These are phyloP conservation scores for Botryotinia narcissicola DNA, from an alignment of 2,329 filamentous ascomycete species.

Conservation along the genomic window DNA sequence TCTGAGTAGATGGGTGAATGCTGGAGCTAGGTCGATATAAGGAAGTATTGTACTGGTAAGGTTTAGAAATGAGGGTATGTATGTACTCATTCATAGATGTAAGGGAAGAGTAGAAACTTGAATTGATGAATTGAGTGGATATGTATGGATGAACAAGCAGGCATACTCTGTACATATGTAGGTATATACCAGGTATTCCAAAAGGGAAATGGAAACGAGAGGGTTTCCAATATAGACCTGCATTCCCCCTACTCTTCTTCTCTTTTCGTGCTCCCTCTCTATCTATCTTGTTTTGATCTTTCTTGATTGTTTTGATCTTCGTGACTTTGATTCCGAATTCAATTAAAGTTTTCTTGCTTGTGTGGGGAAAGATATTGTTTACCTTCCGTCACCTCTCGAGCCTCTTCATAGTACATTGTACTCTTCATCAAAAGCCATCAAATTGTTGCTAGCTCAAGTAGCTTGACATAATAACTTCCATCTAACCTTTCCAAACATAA, in stretches of 20 bases:
- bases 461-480: not conserved
- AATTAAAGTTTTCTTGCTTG: not conserved
- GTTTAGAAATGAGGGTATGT: not conserved
- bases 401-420: not conserved
- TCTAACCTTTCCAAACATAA: not conserved
- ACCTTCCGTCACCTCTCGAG: not conserved
- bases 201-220: not conserved
- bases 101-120: not conserved
- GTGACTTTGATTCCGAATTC: not conserved
- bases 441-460: not conserved
- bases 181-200: not conserved
- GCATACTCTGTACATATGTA: not conserved
- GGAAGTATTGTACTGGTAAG: not conserved
- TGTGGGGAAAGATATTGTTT: not conserved
- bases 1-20: not conserved
- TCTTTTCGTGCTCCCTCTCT: not conserved
- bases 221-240: constrained; percentile 13
- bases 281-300: not conserved
- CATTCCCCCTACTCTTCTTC: not conserved
- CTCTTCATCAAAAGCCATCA: not conserved
- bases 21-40: not conserved
- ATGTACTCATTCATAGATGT: not conserved
- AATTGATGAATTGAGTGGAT: not conserved
- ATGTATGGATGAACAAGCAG: not conserved
- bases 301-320: not conserved